These are phyloP conservation scores for Onygena corvina DNA, from an alignment of 2,329 filamentous ascomycete species.

Conservation along the genomic window DNA sequence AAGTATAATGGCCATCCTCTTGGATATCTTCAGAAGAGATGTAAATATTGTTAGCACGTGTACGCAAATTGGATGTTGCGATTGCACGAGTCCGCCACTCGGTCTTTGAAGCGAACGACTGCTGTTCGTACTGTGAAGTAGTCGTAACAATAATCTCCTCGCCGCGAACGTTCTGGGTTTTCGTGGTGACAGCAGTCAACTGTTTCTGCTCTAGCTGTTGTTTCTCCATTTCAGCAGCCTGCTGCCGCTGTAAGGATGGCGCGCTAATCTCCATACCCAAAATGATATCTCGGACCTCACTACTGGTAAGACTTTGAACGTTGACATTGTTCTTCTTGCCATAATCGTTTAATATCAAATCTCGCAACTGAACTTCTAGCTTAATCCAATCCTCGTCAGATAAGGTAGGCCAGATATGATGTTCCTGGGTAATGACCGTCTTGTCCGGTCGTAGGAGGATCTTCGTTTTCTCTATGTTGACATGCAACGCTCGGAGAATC, in stretches of 20 bases:
- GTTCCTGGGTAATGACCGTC: slow-evolving; percentile 94
- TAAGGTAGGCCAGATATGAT: slow-evolving; percentile 95
- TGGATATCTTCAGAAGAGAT: slow-evolving; percentile 92
- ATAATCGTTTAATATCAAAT: slow-evolving; percentile 95
- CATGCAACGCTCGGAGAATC: slow-evolving; percentile 86
- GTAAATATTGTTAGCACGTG: slow-evolving; percentile 94
- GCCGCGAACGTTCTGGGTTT: slow-evolving; percentile 92
- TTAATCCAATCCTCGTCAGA: slow-evolving; percentile 98
- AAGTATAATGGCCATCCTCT: slow-evolving; percentile 76
- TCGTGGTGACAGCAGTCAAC: slow-evolving; percentile 91
- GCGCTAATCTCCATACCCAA: slow-evolving; percentile 99
- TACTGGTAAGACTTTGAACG: slow-evolving; percentile 87
- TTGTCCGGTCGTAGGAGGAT: slow-evolving; percentile 89
- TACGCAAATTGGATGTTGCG: slow-evolving; percentile 87
- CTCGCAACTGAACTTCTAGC: slow-evolving; percentile 91
- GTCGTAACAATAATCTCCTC: slow-evolving; percentile 98
- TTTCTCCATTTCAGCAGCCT: slow-evolving; percentile 97
- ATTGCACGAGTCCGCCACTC: slow-evolving; percentile 97
- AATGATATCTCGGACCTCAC: slow-evolving; percentile 96
- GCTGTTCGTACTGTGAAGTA: slow-evolving; percentile 93
- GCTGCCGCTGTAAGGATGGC: slow-evolving; percentile 93
- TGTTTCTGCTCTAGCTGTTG: slow-evolving; percentile 96
- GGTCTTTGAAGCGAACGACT: slow-evolving; percentile 95
- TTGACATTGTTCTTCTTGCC: slow-evolving; percentile 99
- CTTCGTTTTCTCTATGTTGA: slow-evolving; percentile 98